phyloP scores from a whole-genome alignment of 441 rosid genomes.

The Populus trichocarpa region DNA sequence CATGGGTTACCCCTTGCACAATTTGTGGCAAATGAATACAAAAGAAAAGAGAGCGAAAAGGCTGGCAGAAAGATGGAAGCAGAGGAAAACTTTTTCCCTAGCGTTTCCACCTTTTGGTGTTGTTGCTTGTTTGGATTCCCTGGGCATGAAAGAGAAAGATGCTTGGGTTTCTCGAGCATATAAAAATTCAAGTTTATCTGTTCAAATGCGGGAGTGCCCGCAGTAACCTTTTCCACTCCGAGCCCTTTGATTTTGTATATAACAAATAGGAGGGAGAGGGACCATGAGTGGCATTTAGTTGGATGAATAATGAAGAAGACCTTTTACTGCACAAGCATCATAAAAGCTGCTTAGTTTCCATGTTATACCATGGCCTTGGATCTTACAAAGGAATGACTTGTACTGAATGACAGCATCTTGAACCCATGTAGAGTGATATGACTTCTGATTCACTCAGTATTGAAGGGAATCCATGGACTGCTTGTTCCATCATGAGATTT shows the following conservation, averaged over 20 bases:
- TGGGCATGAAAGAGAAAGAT: constrained; percentile 40
- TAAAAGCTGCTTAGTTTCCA: background rate
- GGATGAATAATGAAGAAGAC: background rate
- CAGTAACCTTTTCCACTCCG: background rate
- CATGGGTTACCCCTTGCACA: too few relatives aligned
- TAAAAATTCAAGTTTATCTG: constrained; percentile 30
- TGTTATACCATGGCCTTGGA: background rate
- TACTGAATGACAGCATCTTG: background rate
- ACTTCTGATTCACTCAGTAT: background rate
- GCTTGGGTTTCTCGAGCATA: constrained; percentile 23
- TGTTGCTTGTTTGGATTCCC: constrained; percentile 41
- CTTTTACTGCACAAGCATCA: background rate
- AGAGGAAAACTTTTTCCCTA: constrained; percentile 25
- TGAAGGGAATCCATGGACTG: background rate
- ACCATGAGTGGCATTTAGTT: background rate
- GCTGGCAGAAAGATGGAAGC: constrained; percentile 12
- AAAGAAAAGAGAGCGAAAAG: constrained; percentile 8
- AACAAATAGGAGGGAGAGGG: background rate
- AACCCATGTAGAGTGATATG: background rate
- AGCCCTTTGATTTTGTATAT: background rate
- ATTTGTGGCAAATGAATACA: background rate
- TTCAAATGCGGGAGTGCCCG: constrained; percentile 16
- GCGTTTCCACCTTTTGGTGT: constrained; percentile 22
- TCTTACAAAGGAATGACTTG: background rate
- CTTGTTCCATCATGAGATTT: background rate